Evolutionary conservation across 2,329 filamentous ascomycete species (phyloP), one percentile per base, ranked within the genome.

Genomic region (Fusarium praegraminearum): DNA sequence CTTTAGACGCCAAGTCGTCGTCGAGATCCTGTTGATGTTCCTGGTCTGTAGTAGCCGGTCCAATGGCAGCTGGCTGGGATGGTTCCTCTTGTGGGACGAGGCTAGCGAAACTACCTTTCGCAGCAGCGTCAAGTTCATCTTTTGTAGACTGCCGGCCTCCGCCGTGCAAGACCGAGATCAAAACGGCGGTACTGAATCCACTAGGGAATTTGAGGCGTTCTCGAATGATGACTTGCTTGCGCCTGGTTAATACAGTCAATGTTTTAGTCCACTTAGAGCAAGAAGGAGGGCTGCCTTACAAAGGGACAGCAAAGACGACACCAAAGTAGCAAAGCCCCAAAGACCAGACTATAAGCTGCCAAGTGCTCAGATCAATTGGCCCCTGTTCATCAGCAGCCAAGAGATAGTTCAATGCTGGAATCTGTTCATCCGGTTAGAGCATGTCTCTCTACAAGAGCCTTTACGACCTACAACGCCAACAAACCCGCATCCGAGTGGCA

Each of bases 311-410:
- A 82, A 99, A 98, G 2, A 98, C 91, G 2, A 98, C 96, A 0
- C 96, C 96, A 77, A 99, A 99, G 76, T 98, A 95, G 77, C 94
- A 98, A 18, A 99, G 87, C 0, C 96, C 96, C 56, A 99, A 79
- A 28, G 93, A 92, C 96, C 96, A 99, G 10, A 98, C 79, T 9
- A 97, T 89, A 69, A 98, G 82, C 78, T 94, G 93, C 83, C 89
- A 88, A 38, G 93, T 85, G 36, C 89, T 88, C 45, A 97, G 81
- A 56, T 87, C 83, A 20, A 97, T 80, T 0, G 93, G 93, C 0
- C 93, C 94, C 61, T 90, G 89, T 80, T 99, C 96, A 20, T 92
- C 89, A 3, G 88, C 82, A 54, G 87, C 89, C 53, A 99, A 80
- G 50, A 99, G 82, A 73, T 93, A 98, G 76, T 97, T 93, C 83